Percentiles rank a stretch among this genome's conserved stretches.
These are phyloP conservation scores for Casuarina glauca DNA, from an alignment of 306 rosid genomes.

Conservation along the genomic window DNA sequence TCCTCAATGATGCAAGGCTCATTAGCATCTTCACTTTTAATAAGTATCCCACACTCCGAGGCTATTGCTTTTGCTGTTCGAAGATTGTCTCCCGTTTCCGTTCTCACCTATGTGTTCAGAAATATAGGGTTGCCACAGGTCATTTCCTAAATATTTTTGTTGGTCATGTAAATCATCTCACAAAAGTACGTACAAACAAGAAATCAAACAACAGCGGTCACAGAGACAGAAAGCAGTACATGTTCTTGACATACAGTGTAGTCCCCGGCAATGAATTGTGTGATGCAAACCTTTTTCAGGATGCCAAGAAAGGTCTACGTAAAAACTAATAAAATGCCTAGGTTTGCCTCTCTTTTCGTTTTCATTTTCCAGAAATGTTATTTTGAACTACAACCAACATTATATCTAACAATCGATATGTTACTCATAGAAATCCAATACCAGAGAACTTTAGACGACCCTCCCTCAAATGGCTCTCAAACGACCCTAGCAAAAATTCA, in stretches of 20 bases:
- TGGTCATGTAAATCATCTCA: constrained; percentile 19
- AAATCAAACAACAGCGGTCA: neutral
- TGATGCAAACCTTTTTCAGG: neutral
- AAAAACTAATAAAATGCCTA: neutral
- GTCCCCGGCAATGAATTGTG: neutral
- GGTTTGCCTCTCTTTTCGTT: no score
- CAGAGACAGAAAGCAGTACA: neutral
- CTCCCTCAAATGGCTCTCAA: no score
- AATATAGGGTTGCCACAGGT: constrained; percentile 23
- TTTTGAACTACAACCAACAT: no score
- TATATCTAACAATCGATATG: no score
- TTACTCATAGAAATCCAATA: no score
- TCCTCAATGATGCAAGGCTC: constrained; percentile 90
- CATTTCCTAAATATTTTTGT: constrained; percentile 23
- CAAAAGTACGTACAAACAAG: constrained; percentile 10
- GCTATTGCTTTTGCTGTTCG: constrained; percentile 97
- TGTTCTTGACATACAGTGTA: neutral
- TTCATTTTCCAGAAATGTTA: no score
- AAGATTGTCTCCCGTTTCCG: constrained; percentile 96
- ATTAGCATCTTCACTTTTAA: constrained; percentile 57
- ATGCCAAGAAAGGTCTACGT: neutral
- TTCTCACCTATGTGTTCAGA: constrained; percentile 68
- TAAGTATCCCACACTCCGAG: constrained; percentile 88
- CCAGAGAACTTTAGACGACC: no score
- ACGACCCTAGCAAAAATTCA: no score